Base-by-base conservation (phyloP, 306 rosid genomes). In the Heteromeles arbutifolia region DNA sequence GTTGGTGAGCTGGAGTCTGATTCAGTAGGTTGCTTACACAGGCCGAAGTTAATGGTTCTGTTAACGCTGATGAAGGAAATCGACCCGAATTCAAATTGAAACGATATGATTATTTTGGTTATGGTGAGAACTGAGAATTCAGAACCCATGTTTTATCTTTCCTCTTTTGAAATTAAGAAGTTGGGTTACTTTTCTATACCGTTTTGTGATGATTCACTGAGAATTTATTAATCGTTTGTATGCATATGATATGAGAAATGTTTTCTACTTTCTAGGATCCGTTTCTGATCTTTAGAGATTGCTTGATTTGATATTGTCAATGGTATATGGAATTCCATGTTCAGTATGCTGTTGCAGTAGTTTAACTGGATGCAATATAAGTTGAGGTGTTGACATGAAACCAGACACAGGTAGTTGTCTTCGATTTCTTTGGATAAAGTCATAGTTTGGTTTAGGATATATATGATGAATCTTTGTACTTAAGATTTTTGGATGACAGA, bases 71-170 rank as follows among this genome's bases (percentile, higher is more conserved):
- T 67, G 93, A 80, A 39, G 91, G 86, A 66, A 85, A 82, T 59
- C 88, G 87, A 69, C 84, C 86, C 0, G 98, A 95, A 76, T 95
- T 92, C 83, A 91, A 77, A 29, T 70, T 95, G 80, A 87, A 83
- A 78, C 88, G 86, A 80, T 89, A 78, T 67, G 97, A 95, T 81
- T 95, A 87, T 86, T 95, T 92, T 84, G 98, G 97, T 77, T 78
- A 90, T 76, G 90, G 93, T 88, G 76, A 84, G 84, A 67, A 64
- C 43, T 78, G 22, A 67, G 65, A 65, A 7, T 71, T 41, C 44
- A 41, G 44, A 41, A 41, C 12, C 44, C 44, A 8, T 41, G 11
- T 41, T 9, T 41, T 41, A 41, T 41, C 75, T 57, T 57, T 79
- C 44, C 44, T 73, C 52, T 67, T 65, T 61, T 58, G 25, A 19